Conservation (phyloP, 768 basidiomycete genomes). For the Piloderma croceum region DNA sequence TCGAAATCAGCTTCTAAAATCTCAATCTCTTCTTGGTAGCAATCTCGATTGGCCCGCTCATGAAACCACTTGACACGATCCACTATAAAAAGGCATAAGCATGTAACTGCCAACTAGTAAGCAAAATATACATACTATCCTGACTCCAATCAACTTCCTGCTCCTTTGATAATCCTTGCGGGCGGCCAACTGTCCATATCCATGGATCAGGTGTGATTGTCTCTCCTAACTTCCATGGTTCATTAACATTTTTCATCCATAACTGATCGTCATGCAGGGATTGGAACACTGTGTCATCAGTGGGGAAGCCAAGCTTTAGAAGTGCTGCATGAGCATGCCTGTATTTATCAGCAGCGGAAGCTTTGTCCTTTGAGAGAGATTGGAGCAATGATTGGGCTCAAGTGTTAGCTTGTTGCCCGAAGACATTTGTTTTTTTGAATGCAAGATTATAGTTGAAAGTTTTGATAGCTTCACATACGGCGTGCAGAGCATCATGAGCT, state of each 20-base stretch:
- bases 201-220: not conserved
- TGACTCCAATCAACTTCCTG: not conserved
- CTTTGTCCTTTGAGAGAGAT: constrained; percentile 12
- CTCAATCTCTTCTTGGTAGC: constrained; percentile 23
- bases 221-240: not conserved
- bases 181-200: constrained; percentile 1
- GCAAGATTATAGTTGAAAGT: constrained; percentile 16
- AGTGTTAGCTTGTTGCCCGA: constrained; percentile 19
- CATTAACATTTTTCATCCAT: not conserved
- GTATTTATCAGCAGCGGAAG: constrained; percentile 2
- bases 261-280: not conserved
- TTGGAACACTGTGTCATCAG: not conserved
- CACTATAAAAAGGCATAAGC: constrained; percentile 14
- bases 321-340: not conserved
- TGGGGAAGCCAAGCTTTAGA: not conserved
- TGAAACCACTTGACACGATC: constrained; percentile 25
- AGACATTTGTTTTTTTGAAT: constrained; percentile 18
- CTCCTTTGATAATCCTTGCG: not conserved
- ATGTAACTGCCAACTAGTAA: constrained; percentile 12
- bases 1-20: constrained; percentile 23
- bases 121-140: constrained; percentile 10
- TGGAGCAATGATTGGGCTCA: constrained; percentile 16
- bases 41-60: constrained; percentile 19
- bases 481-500: constrained; percentile 22
- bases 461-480: constrained; percentile 17